Percentiles rank a stretch among this genome's conserved stretches.
These are phyloP conservation scores for Plasmodium vivax DNA, from an alignment of 169 alveolate genomes.

Conservation along the genomic window DNA sequence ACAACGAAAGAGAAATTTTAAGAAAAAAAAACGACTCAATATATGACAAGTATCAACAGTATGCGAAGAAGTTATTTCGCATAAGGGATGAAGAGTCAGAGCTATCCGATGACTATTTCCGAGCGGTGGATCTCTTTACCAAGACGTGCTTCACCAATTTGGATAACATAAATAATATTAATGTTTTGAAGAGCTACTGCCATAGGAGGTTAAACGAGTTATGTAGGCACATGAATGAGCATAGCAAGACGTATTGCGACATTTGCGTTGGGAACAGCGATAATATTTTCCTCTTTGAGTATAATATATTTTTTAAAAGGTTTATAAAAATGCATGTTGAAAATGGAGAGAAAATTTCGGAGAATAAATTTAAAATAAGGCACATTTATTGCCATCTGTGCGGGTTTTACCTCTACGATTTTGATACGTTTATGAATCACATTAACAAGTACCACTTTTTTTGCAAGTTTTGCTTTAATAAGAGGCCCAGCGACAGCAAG, in stretches of 20 bases:
- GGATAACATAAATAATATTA: slow-evolving; percentile 35
- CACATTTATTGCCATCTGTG: slow-evolving; percentile 74
- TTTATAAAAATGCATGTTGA: slow-evolving; percentile 48
- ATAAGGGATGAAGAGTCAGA: slow-evolving; percentile 63
- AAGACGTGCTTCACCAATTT: slow-evolving; percentile 68
- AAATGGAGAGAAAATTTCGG: slow-evolving; percentile 55
- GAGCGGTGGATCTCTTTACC: slow-evolving; percentile 60
- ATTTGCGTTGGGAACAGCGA: slow-evolving; percentile 69
- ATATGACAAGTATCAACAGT: slow-evolving; percentile 75
- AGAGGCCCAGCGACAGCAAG: slow-evolving; percentile 2
- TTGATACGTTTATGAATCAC: slow-evolving; percentile 60
- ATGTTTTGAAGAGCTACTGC: slow-evolving; percentile 35
- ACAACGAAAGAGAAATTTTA: slow-evolving; percentile 25
- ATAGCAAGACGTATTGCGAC: slow-evolving; percentile 70
- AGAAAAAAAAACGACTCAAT: slow-evolving; percentile 74
- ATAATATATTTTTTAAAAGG: slow-evolving; percentile 58
- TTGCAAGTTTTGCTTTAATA: slow-evolving; percentile 74
- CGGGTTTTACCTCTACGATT: slow-evolving; percentile 53
- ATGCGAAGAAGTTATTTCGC: slow-evolving; percentile 5
- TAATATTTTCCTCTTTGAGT: slow-evolving; percentile 66
- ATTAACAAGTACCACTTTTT: slow-evolving; percentile 68
- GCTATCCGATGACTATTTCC: slow-evolving; percentile 57
- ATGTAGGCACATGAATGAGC: slow-evolving; percentile 54
- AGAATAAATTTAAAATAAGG: slow-evolving; percentile 59
- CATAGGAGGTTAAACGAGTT: slow-evolving; percentile 43